Evolutionary conservation across 306 rosid genomes (phyloP), one percentile per base, ranked within the genome.

Genomic region (Senna tora): DNA sequence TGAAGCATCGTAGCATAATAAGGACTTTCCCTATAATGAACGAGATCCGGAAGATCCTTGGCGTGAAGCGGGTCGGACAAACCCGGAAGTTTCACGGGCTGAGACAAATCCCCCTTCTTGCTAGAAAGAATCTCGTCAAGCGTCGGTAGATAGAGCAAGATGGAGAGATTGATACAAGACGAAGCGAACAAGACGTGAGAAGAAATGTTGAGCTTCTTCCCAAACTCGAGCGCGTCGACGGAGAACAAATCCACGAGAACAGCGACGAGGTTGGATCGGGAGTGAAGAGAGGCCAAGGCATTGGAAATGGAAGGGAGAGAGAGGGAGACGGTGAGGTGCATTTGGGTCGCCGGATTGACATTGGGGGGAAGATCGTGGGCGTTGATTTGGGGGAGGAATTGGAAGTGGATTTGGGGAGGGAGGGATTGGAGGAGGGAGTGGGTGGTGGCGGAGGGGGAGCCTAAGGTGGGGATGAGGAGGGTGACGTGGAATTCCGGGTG

Each of bases 131-230:
- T 22, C 11, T 74, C 15, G 25, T 82, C 63, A 5, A 78, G 62
- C 0, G 51, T 43, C 0, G 81, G 80, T 5, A 78, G 5, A 12
- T 71, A 11, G 9, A 63, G 65, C 6, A 43, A 11, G 11, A 71
- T 70, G 0, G 75, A 74, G 0, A 74, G 47, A 1, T 4, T 0
- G 0, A 16, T 2, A 19, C 75, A 77, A 0, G 43, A 64, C 2
- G 77, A 34, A 1, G 80, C 5, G n/a, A 2, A 20, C 56, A 30
- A 82, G 25, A 70, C 6, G 32, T 74, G 71, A 0, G 78, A 32
- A 7, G 49, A 16, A 33, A 82, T 59, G 41, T 75, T 78, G 75
- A 82, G 43, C 28, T 78, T 12, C 33, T 75, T 78, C 0, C 81
- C 76, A 0, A 82, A 17, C 7, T 53, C 21, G 2, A 51, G 56